Percentiles rank a stretch among this genome's conserved stretches.
These are phyloP conservation scores for Puccinia hordei DNA, from an alignment of 1,284 basidiomycete species.

Conservation along the genomic window DNA sequence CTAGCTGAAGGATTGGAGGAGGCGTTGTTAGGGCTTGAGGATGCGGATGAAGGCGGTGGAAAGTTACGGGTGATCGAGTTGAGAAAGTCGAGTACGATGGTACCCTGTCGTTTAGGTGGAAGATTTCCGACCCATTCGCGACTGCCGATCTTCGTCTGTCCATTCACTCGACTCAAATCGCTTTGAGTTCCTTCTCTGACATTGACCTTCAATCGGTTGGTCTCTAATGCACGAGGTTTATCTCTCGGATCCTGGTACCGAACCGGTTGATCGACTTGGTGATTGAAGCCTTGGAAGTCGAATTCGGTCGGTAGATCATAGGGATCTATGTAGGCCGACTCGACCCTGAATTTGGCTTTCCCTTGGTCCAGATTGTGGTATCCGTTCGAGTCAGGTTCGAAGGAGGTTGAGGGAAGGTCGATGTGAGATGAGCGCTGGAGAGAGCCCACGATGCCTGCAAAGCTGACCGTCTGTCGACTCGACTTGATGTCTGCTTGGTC, in stretches of 20 bases:
- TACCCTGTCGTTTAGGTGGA: constrained; percentile 33
- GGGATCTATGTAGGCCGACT: constrained; percentile 46
- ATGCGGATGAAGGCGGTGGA: not conserved
- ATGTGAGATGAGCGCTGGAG: constrained; percentile 44
- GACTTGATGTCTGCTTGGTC: constrained; percentile 44
- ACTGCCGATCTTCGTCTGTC: constrained; percentile 26
- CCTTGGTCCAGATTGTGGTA: constrained; percentile 50
- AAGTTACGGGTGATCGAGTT: constrained; percentile 40
- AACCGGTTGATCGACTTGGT: constrained; percentile 32
- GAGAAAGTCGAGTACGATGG: constrained; percentile 49
- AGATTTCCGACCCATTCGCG: constrained; percentile 46
- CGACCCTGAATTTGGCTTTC: constrained; percentile 46
- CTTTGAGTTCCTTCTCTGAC: constrained; percentile 32
- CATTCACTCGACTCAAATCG: constrained; percentile 15
- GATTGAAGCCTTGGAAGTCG: constrained; percentile 50
- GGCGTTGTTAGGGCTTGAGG: not conserved
- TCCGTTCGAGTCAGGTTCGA: constrained; percentile 48
- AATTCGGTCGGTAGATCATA: constrained; percentile 33
- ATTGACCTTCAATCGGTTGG: constrained; percentile 33
- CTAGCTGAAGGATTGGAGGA: not conserved
- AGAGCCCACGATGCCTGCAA: constrained; percentile 44
- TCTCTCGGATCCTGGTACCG: constrained; percentile 34
- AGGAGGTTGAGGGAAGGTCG: constrained; percentile 44
- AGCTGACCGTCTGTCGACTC: constrained; percentile 43
- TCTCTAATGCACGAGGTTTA: constrained; percentile 26